Conservation (phyloP, 257 asterid genomes). For the Nicotiana tomentosiformis region DNA sequence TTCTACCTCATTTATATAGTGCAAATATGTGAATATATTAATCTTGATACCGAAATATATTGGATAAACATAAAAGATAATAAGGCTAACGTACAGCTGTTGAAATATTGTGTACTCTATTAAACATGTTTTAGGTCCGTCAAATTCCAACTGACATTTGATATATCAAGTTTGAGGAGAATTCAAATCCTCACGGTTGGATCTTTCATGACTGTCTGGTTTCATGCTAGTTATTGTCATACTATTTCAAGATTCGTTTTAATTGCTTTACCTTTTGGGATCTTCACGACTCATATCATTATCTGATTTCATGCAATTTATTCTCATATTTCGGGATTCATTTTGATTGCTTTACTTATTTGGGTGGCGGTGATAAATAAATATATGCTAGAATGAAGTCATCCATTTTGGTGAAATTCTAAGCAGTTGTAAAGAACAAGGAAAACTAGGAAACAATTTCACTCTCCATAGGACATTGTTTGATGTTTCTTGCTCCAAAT, state of each 20-base stretch:
- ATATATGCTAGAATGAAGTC: not conserved
- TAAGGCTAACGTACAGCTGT: not conserved
- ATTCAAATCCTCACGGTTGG: not conserved
- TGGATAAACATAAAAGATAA: not conserved
- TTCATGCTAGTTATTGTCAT: not conserved
- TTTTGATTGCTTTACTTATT: not conserved
- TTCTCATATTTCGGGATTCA: not conserved
- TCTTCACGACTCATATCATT: not conserved
- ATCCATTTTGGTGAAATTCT: constrained; percentile 9
- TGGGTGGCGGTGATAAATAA: not conserved
- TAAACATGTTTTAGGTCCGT: not conserved
- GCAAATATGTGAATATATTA: not conserved
- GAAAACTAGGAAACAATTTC: not conserved
- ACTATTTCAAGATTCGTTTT: not conserved
- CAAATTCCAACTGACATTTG: not conserved
- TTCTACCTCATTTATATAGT: not conserved
- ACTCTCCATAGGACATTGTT: not conserved
- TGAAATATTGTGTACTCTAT: not conserved
- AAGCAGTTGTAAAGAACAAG: not conserved
- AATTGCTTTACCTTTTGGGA: not conserved
- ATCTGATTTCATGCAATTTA: not conserved
- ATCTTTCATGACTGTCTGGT: not conserved
- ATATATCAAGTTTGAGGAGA: not conserved
- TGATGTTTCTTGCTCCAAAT: not conserved
- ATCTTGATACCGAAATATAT: not conserved